Percentiles rank a stretch among this genome's conserved stretches.
These are phyloP conservation scores for Gardenia jasminoides DNA, from an alignment of 257 asterid species.

Conservation along the genomic window DNA sequence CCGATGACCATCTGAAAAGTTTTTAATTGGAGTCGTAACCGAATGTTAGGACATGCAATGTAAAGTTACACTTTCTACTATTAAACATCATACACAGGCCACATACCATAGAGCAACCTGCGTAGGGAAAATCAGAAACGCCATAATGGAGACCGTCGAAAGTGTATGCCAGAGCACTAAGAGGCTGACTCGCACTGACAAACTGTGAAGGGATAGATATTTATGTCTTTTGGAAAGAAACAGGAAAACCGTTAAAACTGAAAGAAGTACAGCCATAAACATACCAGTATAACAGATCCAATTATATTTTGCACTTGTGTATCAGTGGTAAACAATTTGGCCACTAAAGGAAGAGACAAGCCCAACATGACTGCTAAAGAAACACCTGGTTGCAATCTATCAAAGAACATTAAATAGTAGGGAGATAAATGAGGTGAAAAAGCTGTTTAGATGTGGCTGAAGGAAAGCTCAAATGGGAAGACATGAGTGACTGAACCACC, in stretches of 20 bases:
- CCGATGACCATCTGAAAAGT: constrained; percentile 39
- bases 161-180: constrained; percentile 41
- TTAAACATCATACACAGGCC: neutral
- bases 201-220: constrained; percentile 25
- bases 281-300: constrained; percentile 38
- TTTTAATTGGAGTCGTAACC: neutral
- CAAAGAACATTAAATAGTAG: neutral
- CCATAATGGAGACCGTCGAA: constrained; percentile 51
- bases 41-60: neutral
- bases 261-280: neutral
- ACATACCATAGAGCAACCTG: constrained; percentile 44
- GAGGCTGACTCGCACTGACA: constrained; percentile 47
- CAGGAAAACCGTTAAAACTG: neutral
- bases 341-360: constrained; percentile 34
- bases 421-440: too few relatives aligned
- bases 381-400: constrained; percentile 13
- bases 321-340: constrained; percentile 41
- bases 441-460: too few relatives aligned
- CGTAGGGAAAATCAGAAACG: constrained; percentile 42
- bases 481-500: constrained; percentile 14
- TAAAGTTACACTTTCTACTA: too few relatives aligned
- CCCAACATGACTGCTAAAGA: constrained; percentile 36
- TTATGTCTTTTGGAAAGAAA: too few relatives aligned
- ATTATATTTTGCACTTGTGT: constrained; percentile 35
- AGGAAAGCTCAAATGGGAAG: neutral